Percentiles rank a stretch among this genome's conserved stretches.
Evolutionary conservation across 225 moss, liverwort and hornwort species (phyloP).

Genomic region (Sphagnum tenellum): DNA sequence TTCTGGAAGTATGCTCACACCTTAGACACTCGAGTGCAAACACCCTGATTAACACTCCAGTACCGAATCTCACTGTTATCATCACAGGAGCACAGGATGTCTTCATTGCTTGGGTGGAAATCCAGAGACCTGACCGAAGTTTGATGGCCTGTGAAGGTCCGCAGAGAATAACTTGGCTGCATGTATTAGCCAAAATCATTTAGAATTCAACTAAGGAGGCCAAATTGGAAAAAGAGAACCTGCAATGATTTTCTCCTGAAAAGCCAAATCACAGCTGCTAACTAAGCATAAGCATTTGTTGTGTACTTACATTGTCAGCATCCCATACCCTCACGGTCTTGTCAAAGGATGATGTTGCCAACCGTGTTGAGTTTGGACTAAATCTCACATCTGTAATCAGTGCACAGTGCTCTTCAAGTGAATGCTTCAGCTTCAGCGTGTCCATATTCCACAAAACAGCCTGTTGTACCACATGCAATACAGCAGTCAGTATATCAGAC

Average conservation of each 20-base stretch:
- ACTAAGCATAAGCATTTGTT: neutral
- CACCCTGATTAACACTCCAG: slow-evolving; percentile 89
- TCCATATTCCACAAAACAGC: slow-evolving; percentile 99
- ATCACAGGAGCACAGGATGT: slow-evolving; percentile 95
- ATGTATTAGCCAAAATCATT: slow-evolving; percentile 1
- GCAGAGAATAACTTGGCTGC: slow-evolving; percentile 87
- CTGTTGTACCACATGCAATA: slow-evolving; percentile 13
- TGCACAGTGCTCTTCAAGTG: slow-evolving; percentile 92
- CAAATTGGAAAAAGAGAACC: no score
- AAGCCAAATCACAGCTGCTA: no score
- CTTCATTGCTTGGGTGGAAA: slow-evolving; percentile 93
- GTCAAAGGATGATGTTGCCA: slow-evolving; percentile 99
- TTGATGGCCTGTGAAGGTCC: slow-evolving; percentile 75
- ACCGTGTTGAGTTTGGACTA: slow-evolving; percentile 89
- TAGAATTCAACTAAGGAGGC: no score
- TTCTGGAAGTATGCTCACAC: slow-evolving; percentile 14
- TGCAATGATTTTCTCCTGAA: no score
- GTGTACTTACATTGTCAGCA: slow-evolving; percentile 78
- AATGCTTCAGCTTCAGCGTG: slow-evolving; percentile 86
- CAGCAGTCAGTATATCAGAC: no score
- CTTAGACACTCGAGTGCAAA: slow-evolving; percentile 95
- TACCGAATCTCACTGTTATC: slow-evolving; percentile 97
- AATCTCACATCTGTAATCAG: slow-evolving; percentile 96
- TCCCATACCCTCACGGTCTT: slow-evolving; percentile 99
- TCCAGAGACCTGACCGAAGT: slow-evolving; percentile 97